phyloP scores from a whole-genome alignment of 495 filamentous ascomycete species.

The Xylaria venustula region DNA sequence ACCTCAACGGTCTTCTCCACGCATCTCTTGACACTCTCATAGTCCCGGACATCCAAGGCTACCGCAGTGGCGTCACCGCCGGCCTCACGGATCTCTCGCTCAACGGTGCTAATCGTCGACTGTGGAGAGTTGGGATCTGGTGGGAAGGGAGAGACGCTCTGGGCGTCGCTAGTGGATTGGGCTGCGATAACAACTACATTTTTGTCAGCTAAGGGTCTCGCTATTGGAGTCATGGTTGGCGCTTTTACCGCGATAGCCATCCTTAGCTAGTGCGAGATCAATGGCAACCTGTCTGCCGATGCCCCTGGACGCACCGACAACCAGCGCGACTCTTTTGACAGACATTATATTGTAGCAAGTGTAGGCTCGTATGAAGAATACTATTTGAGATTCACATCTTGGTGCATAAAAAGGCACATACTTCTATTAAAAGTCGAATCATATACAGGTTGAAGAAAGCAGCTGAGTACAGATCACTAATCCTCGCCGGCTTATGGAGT shows the following conservation, averaged over 20 bases:
- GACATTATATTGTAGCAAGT: conserved; percentile 2
- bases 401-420: background rate
- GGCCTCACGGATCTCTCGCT: conserved; percentile 68
- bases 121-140: conserved; percentile 76
- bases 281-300: conserved; percentile 80
- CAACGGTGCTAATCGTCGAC: conserved; percentile 84
- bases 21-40: conserved; percentile 59
- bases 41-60: conserved; percentile 67
- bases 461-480: conserved; percentile 13
- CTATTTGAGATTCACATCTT: background rate
- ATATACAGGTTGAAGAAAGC: too few species aligned
- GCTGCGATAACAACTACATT: conserved; percentile 71
- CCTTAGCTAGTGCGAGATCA: conserved; percentile 57
- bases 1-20: conserved; percentile 60
- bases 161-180: conserved; percentile 71
- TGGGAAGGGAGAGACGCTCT: conserved; percentile 59
- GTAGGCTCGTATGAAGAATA: background rate
- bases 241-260: conserved; percentile 64
- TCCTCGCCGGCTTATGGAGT: too few species aligned
- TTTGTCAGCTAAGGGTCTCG: background rate
- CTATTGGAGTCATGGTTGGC: background rate
- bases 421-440: too few species aligned
- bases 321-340: conserved; percentile 54
- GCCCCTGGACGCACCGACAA: conserved; percentile 73
- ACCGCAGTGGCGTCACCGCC: conserved; percentile 66